Conservation (phyloP, 2,329 filamentous ascomycete genomes). For the Diaporthe humulicola region DNA sequence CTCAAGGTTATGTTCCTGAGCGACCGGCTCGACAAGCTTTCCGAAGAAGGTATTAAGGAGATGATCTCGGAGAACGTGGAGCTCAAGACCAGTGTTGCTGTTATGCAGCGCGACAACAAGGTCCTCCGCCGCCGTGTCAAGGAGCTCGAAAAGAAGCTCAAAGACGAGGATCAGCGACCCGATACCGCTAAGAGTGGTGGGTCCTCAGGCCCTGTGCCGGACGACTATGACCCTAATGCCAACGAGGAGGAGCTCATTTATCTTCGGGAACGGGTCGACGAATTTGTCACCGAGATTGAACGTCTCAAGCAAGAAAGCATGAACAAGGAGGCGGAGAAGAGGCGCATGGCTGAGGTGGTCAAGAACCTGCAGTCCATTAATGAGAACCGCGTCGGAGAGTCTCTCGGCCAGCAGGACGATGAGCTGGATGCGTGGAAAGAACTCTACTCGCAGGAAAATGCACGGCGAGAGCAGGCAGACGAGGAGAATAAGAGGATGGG, state of each 20-base stretch:
- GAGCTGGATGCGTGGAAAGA: constrained; percentile 61
- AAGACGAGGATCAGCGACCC: constrained; percentile 73
- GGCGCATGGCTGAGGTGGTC: constrained; percentile 86
- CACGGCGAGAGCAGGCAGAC: constrained; percentile 88
- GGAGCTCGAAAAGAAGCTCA: constrained; percentile 86
- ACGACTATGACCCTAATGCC: constrained; percentile 69
- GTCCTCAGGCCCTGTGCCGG: constrained; percentile 69
- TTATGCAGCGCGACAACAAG: constrained; percentile 92
- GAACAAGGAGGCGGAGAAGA: constrained; percentile 85
- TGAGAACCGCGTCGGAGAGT: constrained; percentile 56
- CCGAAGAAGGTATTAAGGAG: constrained; percentile 96
- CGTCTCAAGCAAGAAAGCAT: constrained; percentile 83
- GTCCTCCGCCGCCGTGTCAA: constrained; percentile 83
- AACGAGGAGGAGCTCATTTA: constrained; percentile 89
- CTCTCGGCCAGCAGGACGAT: constrained; percentile 44
- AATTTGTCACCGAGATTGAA: constrained; percentile 87
- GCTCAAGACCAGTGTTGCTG: constrained; percentile 89
- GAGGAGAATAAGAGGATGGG: constrained; percentile 85
- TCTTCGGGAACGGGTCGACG: constrained; percentile 86
- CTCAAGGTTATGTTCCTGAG: constrained; percentile 98
- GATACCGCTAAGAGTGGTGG: constrained; percentile 69
- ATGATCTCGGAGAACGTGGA: constrained; percentile 99
- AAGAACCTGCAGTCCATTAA: constrained; percentile 70
- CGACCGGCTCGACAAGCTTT: constrained; percentile 91
- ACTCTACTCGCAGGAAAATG: constrained; percentile 87